A percentile compares a stretch with the other conserved stretches of the same genome.
Evolutionary conservation across 139 green algal species (phyloP).

Genomic region (Mesostigma viride): DNA sequence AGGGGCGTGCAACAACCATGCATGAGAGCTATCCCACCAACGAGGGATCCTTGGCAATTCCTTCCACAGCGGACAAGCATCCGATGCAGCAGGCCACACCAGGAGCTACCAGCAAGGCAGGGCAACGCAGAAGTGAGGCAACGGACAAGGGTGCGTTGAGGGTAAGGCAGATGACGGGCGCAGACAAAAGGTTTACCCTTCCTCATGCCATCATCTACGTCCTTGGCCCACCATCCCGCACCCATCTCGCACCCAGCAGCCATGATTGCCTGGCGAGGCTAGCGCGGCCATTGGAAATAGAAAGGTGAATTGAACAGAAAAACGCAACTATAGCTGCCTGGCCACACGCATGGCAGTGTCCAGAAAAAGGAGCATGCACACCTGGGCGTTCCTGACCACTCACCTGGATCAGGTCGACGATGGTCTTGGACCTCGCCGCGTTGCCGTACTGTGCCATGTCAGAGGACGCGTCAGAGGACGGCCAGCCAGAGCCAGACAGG

Average conservation of each 20-base stretch:
- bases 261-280: neutral
- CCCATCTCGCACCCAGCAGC: no score
- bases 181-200: no score
- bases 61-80: constrained; percentile 1
- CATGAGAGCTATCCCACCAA: constrained; percentile 3
- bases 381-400: neutral
- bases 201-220: no score
- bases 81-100: neutral
- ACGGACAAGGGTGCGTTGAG: neutral
- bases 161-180: no score
- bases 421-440: constrained; percentile 20
- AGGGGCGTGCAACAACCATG: constrained; percentile 6
- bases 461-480: constrained; percentile 1
- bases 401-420: constrained; percentile 36
- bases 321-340: neutral
- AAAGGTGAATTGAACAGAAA: neutral
- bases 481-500: neutral
- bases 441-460: neutral
- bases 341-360: neutral
- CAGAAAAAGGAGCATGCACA: constrained; percentile 14
- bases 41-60: neutral
- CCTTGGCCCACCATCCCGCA: no score
- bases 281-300: neutral
- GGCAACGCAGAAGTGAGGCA: neutral
- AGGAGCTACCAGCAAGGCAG: neutral